These are phyloP conservation scores for Colletotrichum sp. DNA, from an alignment of 2,329 filamentous ascomycete genomes.

Conservation along the genomic window DNA sequence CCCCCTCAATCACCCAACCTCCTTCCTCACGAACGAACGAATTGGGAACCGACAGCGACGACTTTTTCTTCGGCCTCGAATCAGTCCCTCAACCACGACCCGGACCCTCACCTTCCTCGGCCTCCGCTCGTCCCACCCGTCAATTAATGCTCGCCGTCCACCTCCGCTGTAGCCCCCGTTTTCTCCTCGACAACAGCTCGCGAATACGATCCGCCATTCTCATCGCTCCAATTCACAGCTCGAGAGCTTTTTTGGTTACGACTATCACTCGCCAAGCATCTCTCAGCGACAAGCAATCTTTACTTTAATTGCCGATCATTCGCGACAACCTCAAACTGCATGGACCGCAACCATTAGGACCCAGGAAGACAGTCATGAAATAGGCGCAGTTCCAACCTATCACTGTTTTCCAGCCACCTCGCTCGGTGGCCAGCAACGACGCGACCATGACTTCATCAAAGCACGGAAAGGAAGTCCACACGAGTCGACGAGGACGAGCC, in stretches of 20 bases:
- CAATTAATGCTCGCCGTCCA: conserved; percentile 24
- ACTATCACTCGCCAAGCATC: conserved; percentile 31
- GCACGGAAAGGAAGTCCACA: neutral
- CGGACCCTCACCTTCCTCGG: conserved; percentile 2
- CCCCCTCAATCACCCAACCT: neutral
- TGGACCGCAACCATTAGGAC: neutral
- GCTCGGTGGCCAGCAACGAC: neutral
- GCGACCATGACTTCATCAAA: neutral
- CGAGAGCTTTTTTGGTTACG: conserved; percentile 35
- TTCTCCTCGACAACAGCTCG: neutral
- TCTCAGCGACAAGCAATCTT: conserved; percentile 24
- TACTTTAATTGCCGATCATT: neutral
- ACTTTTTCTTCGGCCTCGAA: neutral
- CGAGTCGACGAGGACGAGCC: neutral
- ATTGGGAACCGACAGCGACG: neutral
- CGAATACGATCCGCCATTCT: neutral
- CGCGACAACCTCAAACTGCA: neutral
- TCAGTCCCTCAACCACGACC: neutral
- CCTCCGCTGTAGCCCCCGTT: conserved; percentile 16
- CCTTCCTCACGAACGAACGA: neutral
- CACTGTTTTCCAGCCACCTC: neutral
- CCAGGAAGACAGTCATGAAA: conserved; percentile 11
- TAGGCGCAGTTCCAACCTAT: neutral
- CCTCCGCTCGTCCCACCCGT: conserved; percentile 14
- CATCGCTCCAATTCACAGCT: conserved; percentile 24